Conservation (phyloP, 352 stramenopile genomes). For the Aphanomyces astaci region DNA sequence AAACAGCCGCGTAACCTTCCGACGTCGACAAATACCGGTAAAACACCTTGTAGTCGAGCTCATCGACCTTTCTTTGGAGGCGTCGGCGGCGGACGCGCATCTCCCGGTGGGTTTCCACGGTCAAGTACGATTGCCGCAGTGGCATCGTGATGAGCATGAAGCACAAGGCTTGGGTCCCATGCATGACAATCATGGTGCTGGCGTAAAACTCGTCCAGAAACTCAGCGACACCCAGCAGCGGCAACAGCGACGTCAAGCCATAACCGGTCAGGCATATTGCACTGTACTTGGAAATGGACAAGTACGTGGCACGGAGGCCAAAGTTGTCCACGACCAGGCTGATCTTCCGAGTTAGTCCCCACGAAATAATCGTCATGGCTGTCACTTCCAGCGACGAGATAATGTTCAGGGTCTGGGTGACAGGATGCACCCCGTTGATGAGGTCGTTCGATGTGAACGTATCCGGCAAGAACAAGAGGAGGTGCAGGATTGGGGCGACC, state of each 20-base stretch:
- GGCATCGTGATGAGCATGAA: background rate
- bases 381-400: background rate
- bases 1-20: background rate
- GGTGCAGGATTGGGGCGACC: background rate
- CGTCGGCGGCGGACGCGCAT: background rate
- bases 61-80: background rate
- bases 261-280: background rate
- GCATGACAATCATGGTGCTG: background rate
- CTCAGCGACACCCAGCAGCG: background rate
- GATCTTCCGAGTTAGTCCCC: conserved; percentile 7
- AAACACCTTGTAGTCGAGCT: conserved; percentile 21
- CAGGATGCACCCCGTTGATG: background rate
- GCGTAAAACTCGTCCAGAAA: background rate
- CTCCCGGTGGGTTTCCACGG: conserved; percentile 15
- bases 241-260: background rate
- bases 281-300: background rate
- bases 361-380: conserved; percentile 1
- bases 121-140: conserved; percentile 1
- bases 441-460: background rate
- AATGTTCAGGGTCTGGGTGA: background rate
- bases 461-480: background rate
- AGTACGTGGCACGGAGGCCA: conserved; percentile 12
- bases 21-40: conserved; percentile 16
- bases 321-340: conserved; percentile 22
- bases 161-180: background rate